Evolutionary conservation across 2,329 filamentous ascomycete species (phyloP).

Genomic region (Phoma sp.): DNA sequence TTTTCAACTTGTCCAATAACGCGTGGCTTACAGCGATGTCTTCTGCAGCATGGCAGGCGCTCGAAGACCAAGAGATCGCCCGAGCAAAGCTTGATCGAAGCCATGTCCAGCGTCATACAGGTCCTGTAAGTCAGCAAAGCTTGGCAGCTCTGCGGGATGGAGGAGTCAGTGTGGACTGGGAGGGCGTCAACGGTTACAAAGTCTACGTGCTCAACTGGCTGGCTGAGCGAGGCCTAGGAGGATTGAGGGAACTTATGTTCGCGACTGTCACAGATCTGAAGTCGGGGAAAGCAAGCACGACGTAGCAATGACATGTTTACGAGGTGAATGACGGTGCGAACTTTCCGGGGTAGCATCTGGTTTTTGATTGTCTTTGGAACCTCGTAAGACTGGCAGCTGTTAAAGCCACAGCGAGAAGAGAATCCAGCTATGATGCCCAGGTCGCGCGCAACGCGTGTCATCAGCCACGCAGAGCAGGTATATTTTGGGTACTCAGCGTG

Average conservation of each 20-base stretch:
- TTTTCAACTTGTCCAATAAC: constrained; percentile 57
- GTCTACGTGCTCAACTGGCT: constrained; percentile 73
- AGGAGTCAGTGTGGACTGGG: constrained; percentile 71
- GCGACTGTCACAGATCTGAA: constrained; percentile 78
- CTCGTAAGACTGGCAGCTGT: neutral
- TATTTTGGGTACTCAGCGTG: constrained; percentile 12
- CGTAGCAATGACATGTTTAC: neutral
- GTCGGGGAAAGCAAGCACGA: neutral
- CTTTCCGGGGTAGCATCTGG: neutral
- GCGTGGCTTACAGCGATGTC: constrained; percentile 54
- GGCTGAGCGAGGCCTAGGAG: constrained; percentile 66
- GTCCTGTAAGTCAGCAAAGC: constrained; percentile 71
- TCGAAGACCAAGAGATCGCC: constrained; percentile 55
- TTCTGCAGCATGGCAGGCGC: constrained; percentile 53
- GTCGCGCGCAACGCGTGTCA: constrained; percentile 5
- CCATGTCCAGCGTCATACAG: constrained; percentile 40
- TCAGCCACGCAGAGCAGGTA: constrained; percentile 12
- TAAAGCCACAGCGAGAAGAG: neutral
- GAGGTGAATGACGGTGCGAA: neutral
- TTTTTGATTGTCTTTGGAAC: neutral
- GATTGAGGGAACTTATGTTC: constrained; percentile 75
- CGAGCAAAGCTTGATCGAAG: constrained; percentile 27
- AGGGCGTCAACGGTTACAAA: constrained; percentile 77
- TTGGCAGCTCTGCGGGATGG: constrained; percentile 69
- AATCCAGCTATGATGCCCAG: neutral